Conservation (phyloP, 2,329 filamentous ascomycete species). For the Bimuria novae-zelandiae region DNA sequence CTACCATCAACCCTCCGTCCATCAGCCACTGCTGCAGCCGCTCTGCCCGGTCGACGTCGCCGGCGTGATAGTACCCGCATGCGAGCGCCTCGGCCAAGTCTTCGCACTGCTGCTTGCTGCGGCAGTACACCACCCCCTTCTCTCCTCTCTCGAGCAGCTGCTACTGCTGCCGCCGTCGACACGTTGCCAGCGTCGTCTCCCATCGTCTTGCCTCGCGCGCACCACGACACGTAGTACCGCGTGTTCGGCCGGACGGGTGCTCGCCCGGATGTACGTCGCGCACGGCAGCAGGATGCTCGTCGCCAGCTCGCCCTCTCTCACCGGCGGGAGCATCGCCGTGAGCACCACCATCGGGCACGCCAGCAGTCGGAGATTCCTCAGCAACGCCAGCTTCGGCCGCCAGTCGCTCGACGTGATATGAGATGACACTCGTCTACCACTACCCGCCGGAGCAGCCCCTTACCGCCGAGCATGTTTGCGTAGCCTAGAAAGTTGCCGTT, state of each 20-base stretch:
- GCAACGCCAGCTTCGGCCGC: slow-evolving; percentile 1
- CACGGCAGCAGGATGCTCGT: not conserved
- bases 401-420: slow-evolving; percentile 11
- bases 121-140: not conserved
- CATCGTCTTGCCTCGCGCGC: not conserved
- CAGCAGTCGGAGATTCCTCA: not conserved
- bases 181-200: not conserved
- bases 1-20: not conserved
- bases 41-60: not conserved
- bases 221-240: not conserved
- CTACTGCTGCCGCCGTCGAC: not conserved
- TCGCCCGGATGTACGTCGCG: not conserved
- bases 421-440: slow-evolving; percentile 22
- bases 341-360: not conserved
- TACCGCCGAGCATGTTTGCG: slow-evolving; percentile 4
- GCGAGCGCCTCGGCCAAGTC: not conserved
- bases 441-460: slow-evolving; percentile 14
- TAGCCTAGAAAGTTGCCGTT: not conserved
- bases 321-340: not conserved
- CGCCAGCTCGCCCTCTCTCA: not conserved
- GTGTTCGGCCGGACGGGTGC: not conserved
- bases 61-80: not conserved
- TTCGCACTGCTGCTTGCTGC: not conserved
- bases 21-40: not conserved
- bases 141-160: not conserved